Base-by-base conservation (phyloP, 768 basidiomycete genomes). In the Mycena venus region DNA sequence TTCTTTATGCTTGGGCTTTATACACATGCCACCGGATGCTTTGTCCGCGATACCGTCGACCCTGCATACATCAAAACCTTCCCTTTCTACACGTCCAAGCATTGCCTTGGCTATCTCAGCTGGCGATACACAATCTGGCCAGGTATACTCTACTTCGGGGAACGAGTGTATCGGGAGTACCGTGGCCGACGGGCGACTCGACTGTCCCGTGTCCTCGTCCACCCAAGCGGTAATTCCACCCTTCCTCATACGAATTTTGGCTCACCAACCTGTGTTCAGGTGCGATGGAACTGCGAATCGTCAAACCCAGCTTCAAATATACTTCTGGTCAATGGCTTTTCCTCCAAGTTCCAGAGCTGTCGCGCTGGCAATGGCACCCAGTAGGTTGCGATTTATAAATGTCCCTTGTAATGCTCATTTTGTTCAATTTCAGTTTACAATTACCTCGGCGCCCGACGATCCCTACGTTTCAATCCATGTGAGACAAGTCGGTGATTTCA, bases 51-150 rank as follows among this genome's bases (percentile, higher is more conserved):
- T 81, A 87, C 90, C 21, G 86, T 88, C 23, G 83, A 92, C 38
- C 95, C 96, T 19, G 94, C 91, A 70, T 92, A 90, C 81, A 92
- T 84, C 70, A 15, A 82, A 2, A 83, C 86, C 0, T 98, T 97
- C 89, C 96, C 96, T 0, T 98, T 96, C 88, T 97, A 97, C 86
- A 89, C 89, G 21, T 90, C 93, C 0, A 81, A 93, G 32, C 93
- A 96, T 79, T 98, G 97, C 81, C 89, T 98, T 74, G 97, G 97
- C 5, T 99, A 99, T 84, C 83, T 91, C 70, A 95, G 94, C 79
- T 98, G 96, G 96, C 86, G 95, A 68, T 97, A 92, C 88, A 95
- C 88, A 59, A 96, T 98, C 79, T 98, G 96, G 95, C 94, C 96
- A 14, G 95, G 95, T 32, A 91, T 98, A 77, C 86, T 95, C 74